Percentiles rank a stretch among this genome's conserved stretches.
phyloP scores from a whole-genome alignment of 2,329 filamentous ascomycete genomes.

The Talaromyces marneffei region DNA sequence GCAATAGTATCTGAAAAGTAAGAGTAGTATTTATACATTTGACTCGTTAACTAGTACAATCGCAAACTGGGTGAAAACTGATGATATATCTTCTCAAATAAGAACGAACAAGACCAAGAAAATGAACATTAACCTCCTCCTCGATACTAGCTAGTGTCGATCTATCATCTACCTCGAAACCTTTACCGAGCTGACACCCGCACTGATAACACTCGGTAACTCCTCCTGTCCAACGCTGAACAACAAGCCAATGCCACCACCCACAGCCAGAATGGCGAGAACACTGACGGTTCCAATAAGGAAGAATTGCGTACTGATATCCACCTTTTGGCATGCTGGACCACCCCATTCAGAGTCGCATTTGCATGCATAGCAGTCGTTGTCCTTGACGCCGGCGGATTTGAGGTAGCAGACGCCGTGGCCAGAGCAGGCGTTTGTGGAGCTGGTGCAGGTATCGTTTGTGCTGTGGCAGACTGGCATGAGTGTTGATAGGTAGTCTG shows the following conservation, averaged over 20 bases:
- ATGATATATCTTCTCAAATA: constrained; percentile 7
- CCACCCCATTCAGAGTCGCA: constrained; percentile 80
- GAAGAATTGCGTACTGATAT: constrained; percentile 85
- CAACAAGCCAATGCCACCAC: constrained; percentile 68
- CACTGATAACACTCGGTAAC: constrained; percentile 90
- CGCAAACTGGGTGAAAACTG: background rate
- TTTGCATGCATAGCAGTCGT: constrained; percentile 69
- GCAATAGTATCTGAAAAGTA: background rate
- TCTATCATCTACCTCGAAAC: constrained; percentile 36
- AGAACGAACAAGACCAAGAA: background rate
- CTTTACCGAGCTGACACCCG: constrained; percentile 72
- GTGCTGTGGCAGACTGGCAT: constrained; percentile 72
- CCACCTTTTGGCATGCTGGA: constrained; percentile 80
- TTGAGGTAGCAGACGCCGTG: constrained; percentile 72
- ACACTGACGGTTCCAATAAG: constrained; percentile 72
- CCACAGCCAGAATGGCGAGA: constrained; percentile 60
- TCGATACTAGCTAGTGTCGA: background rate
- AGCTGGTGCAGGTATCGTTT: constrained; percentile 59
- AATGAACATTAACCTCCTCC: background rate
- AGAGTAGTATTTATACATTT: constrained; percentile 1
- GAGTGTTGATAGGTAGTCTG: constrained; percentile 39
- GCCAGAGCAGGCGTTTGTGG: constrained; percentile 73
- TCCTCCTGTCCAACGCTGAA: constrained; percentile 80
- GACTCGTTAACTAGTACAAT: background rate
- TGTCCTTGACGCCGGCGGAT: constrained; percentile 44